phyloP scores from a whole-genome alignment of 2,329 filamentous ascomycete genomes.

The Fusarium newnesense region DNA sequence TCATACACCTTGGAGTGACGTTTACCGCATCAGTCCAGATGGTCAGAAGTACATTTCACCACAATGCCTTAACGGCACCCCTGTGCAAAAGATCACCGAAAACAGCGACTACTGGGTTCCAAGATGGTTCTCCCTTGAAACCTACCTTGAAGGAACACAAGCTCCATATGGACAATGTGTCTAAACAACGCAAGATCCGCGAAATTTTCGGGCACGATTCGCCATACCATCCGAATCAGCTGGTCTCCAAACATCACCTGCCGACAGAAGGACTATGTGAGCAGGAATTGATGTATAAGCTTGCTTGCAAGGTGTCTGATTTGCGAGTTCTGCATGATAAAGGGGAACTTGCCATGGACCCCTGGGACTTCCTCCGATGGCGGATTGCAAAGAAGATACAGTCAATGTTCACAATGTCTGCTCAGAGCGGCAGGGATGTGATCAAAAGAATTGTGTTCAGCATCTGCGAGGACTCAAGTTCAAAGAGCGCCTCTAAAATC shows the following conservation, averaged over 20 bases:
- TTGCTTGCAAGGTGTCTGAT: constrained; percentile 49
- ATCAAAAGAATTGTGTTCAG: constrained; percentile 11
- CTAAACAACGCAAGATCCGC: constrained; percentile 48
- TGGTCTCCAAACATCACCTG: constrained; percentile 48
- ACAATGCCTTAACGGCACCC: constrained; percentile 39
- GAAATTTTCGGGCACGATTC: constrained; percentile 47
- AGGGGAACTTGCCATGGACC: constrained; percentile 49
- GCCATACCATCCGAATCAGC: constrained; percentile 51
- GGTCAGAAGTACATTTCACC: constrained; percentile 42
- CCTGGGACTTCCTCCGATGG: constrained; percentile 53
- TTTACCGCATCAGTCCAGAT: constrained; percentile 38
- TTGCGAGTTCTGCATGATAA: constrained; percentile 40
- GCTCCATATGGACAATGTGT: constrained; percentile 46
- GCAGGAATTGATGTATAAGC: constrained; percentile 49
- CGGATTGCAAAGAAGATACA: constrained; percentile 38
- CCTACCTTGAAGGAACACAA: constrained; percentile 43
- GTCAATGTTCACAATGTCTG: background rate
- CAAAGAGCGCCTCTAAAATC: background rate
- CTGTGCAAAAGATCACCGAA: constrained; percentile 45
- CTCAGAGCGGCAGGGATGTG: constrained; percentile 7
- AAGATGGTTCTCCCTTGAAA: constrained; percentile 46
- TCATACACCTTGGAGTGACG: constrained; percentile 14
- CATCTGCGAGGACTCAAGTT: constrained; percentile 14
- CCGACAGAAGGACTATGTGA: constrained; percentile 47
- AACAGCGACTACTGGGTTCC: constrained; percentile 45